phyloP scores from a whole-genome alignment of 176 grass and related monocot species.

The Phoenix roebelenii region DNA sequence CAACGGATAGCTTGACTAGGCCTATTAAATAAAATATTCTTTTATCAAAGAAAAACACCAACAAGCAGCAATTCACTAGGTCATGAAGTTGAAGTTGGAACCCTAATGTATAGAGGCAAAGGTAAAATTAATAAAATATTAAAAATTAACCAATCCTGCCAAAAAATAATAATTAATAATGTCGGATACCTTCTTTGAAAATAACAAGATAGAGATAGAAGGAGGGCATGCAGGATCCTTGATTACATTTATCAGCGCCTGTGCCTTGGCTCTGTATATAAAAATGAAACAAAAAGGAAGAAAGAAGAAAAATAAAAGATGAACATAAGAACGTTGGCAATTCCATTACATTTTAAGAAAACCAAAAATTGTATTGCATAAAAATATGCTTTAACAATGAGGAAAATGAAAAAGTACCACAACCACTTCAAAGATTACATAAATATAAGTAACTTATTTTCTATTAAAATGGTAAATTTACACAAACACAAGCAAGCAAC shows the following conservation, averaged over 20 bases:
- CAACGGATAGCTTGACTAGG: too few relatives aligned
- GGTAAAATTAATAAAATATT: background rate
- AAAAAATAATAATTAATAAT: background rate
- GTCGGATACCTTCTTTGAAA: constrained; percentile 30
- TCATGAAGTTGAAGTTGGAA: too few relatives aligned
- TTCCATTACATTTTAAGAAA: background rate
- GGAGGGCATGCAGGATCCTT: constrained; percentile 22
- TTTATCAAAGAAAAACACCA: too few relatives aligned
- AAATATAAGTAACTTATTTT: too few relatives aligned
- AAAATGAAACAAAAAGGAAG: constrained; percentile 4
- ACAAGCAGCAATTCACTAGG: too few relatives aligned
- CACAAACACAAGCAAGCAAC: too few relatives aligned
- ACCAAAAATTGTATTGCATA: background rate
- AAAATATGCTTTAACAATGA: background rate
- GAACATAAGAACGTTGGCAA: background rate
- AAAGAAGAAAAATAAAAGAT: constrained; percentile 6
- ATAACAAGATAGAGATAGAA: constrained; percentile 15
- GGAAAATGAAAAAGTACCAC: too few relatives aligned
- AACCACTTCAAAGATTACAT: too few relatives aligned
- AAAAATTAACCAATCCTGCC: background rate
- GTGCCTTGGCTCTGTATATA: constrained; percentile 31
- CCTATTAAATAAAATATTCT: too few relatives aligned
- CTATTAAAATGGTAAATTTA: too few relatives aligned
- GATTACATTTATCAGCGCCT: constrained; percentile 26
- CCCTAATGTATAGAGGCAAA: too few relatives aligned